phyloP scores from a whole-genome alignment of 1,139 yeast genomes.

The Blastobotrys persicus region DNA sequence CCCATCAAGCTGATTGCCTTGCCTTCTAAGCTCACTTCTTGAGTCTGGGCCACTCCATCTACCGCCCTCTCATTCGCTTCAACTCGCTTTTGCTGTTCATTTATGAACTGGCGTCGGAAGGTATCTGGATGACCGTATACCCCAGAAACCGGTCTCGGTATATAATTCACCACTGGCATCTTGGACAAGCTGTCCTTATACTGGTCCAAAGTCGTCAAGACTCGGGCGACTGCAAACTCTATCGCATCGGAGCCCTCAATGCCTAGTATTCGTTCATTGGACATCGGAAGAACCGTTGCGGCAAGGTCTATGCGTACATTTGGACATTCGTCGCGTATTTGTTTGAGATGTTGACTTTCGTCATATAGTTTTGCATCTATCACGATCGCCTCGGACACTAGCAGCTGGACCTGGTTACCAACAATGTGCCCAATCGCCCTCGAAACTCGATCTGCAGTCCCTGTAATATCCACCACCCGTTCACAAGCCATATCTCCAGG shows the following conservation, averaged over 20 bases:
- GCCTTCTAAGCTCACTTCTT: constrained; percentile 4
- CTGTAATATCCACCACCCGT: constrained; percentile 68
- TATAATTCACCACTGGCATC: constrained; percentile 16
- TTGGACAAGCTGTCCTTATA: background rate
- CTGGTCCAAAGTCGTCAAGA: background rate
- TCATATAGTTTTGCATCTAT: background rate
- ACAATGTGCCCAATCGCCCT: constrained; percentile 38
- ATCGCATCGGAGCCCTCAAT: constrained; percentile 2
- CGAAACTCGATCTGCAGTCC: constrained; percentile 72
- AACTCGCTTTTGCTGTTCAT: constrained; percentile 18
- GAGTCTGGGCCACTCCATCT: constrained; percentile 1
- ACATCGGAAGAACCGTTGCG: constrained; percentile 66
- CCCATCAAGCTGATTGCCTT: constrained; percentile 11
- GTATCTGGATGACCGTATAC: constrained; percentile 32
- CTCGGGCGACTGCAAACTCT: background rate
- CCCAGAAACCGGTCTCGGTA: constrained; percentile 28
- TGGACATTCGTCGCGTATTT: constrained; percentile 23
- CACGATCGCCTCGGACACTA: constrained; percentile 14
- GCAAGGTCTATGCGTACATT: constrained; percentile 43
- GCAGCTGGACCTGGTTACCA: constrained; percentile 7
- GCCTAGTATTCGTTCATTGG: constrained; percentile 69
- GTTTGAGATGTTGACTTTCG: constrained; percentile 36
- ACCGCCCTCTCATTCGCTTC: constrained; percentile 2
- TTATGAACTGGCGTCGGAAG: constrained; percentile 28
- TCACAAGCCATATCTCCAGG: constrained; percentile 64